A percentile compares a stretch with the other conserved stretches of the same genome.
phyloP scores from a whole-genome alignment of 768 basidiomycete species.

The Auricularia sp. region DNA sequence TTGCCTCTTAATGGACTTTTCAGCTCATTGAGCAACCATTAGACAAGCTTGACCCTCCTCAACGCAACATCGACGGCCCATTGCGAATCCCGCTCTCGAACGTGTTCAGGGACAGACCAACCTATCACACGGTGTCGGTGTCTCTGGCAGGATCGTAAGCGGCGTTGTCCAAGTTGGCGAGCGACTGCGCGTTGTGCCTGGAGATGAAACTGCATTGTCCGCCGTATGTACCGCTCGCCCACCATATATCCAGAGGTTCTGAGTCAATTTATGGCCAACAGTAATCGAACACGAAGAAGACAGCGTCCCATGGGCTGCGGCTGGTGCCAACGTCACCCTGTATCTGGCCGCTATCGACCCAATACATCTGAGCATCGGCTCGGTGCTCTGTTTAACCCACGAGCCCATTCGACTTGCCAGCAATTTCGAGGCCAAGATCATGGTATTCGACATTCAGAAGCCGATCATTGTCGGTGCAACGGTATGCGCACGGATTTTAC shows the following conservation, averaged over 20 bases:
- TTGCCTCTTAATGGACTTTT: constrained; percentile 6
- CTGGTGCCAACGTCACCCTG: constrained; percentile 83
- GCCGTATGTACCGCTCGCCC: constrained; percentile 32
- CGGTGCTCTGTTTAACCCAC: constrained; percentile 70
- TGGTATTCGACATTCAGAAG: constrained; percentile 85
- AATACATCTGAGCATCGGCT: constrained; percentile 77
- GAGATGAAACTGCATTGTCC: constrained; percentile 81
- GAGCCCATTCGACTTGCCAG: constrained; percentile 68
- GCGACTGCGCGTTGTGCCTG: constrained; percentile 74
- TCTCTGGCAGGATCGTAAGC: constrained; percentile 75
- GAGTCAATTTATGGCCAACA: constrained; percentile 20
- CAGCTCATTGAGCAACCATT: neutral
- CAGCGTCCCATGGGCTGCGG: constrained; percentile 74
- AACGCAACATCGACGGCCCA: constrained; percentile 63
- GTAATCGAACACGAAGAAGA: constrained; percentile 81
- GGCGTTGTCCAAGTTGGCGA: constrained; percentile 93
- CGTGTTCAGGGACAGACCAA: constrained; percentile 86
- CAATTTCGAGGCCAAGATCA: constrained; percentile 75
- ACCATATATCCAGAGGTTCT: neutral
- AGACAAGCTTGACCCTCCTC: constrained; percentile 78
- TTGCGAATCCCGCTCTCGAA: constrained; percentile 87
- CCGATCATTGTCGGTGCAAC: constrained; percentile 84
- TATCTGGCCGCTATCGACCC: constrained; percentile 79
- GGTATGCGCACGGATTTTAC: constrained; percentile 32
- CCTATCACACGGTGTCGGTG: constrained; percentile 50